Evolutionary conservation across 768 basidiomycete genomes (phyloP), one percentile per base, ranked within the genome.

Genomic region (Collybiopsis confluens): DNA sequence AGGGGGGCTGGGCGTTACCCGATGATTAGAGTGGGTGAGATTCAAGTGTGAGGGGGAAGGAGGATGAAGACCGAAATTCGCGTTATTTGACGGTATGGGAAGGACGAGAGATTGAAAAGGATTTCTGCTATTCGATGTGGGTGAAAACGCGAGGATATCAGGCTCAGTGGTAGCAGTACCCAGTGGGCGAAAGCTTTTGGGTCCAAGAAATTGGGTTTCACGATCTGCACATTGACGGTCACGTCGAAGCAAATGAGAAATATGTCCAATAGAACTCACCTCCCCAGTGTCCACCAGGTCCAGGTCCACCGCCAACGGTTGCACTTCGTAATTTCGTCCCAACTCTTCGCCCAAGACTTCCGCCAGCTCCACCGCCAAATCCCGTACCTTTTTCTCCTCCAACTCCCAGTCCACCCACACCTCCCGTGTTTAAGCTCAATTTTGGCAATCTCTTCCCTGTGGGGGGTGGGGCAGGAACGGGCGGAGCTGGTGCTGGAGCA

Each of bases 11-110:
- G 47, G 47, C 21, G 47, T 48, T 13, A 36, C 33, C 35, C 47
- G 47, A 48, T 81, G 78, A 54, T 78, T 82, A 3, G 82, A 85
- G 64, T 81, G 74, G 43, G 76, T 65, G 24, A 86, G 78, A 38
- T 72, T 81, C 11, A 88, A 76, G 64, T 83, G 81, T 1, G 82
- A 80, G 4, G 84, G 85, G 1, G 85, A 83, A 40, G 69, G 62
- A 9, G 75, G 71, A 36, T 56, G 52, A 1, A 53, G 24, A 45
- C 27, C 21, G 24, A 18, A 28, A 9, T 21, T 35, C 18, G 16
- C 13, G 24, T 27, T 23, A 2, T 6, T n/a, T 41, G 35, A 21
- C 24, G 47, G 35, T 10, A 37, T 13, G n/a, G 47, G 35, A 23
- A 48, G 47, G 1, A 33, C 35, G 4, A 48, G 47, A 0, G 47